Evolutionary conservation across 1,139 yeast species (phyloP), one percentile per base, ranked within the genome.

Genomic region (Yamadazyma atmosphaerica): DNA sequence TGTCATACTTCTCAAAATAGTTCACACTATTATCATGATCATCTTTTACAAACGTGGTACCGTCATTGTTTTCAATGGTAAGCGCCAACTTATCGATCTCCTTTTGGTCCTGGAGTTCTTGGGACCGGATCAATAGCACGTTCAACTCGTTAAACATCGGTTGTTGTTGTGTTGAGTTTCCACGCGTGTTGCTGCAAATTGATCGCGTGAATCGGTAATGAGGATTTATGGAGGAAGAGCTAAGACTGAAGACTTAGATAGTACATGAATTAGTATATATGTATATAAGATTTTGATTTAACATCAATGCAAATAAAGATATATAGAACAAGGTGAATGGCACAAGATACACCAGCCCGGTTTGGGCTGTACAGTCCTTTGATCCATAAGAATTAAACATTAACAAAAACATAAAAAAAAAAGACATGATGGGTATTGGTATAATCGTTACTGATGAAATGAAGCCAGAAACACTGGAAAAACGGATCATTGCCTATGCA

Each of bases 91-190:
- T 41, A 1, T 51, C 47, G 0, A 63, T 52, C 7, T 58, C 59
- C 3, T 54, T 54, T 1, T 47, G 43, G 8, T 53, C 47, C 1
- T 34, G 42, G 32, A 67, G 54, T 6, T 54, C 53, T 0, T 49
- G 50, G 1, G 77, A 67, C 33, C 62, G 61, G 15, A 79, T 52
- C 0, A 79, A 52, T 31, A 77, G 61, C 9, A 46, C 38, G 18
- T 29, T 31, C n/a, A 38, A 33, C 19, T 42, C 46, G 27, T 43
- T 41, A 39, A 49, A 49, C 51, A 47, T 48, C 5, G 23, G 7
- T 7, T 7, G 10, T 7, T 21, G n/a, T 23, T 6, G 26, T 23
- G 26, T 23, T 23, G 6, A 19, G 6, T 23, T 23, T 8, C 12
- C 7, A 8, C 11, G 11, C 26, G 26, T 12, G 26, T 23, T 21